phyloP scores from a whole-genome alignment of 176 grass and related monocot genomes.

The Musa troglodytarum region DNA sequence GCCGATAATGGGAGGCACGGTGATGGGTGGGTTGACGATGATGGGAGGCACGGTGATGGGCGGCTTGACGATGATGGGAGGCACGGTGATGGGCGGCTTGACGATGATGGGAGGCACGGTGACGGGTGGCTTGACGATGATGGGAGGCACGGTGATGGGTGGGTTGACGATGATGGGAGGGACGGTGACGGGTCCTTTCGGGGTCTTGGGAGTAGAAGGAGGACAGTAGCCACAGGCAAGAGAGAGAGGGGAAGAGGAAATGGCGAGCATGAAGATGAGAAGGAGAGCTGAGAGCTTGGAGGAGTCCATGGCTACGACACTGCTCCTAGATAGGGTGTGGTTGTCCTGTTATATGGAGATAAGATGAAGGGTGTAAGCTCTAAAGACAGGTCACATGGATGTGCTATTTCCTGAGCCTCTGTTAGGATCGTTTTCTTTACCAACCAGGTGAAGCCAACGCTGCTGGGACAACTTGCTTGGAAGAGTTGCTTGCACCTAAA shows the following conservation, averaged over 20 bases:
- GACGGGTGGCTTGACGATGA: neutral
- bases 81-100: neutral
- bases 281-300: constrained; percentile 45
- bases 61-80: neutral
- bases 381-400: too few species aligned
- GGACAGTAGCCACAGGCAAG: constrained; percentile 22
- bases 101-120: neutral
- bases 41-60: neutral
- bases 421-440: too few species aligned
- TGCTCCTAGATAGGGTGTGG: too few species aligned
- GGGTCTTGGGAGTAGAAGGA: neutral
- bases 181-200: neutral
- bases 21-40: neutral
- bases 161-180: neutral
- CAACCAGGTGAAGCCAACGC: too few species aligned
- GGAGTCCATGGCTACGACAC: constrained; percentile 34
- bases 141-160: neutral
- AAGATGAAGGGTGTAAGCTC: too few species aligned
- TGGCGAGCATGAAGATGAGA: constrained; percentile 34
- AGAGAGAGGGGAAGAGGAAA: constrained; percentile 33
- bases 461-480: too few species aligned
- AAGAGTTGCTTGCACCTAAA: too few species aligned
- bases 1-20: neutral
- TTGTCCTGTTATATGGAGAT: too few species aligned
- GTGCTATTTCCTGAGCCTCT: too few species aligned